Percentiles rank a stretch among this genome's conserved stretches.
Conservation (phyloP, 306 rosid species). For the Vigna reflexopilosa region DNA sequence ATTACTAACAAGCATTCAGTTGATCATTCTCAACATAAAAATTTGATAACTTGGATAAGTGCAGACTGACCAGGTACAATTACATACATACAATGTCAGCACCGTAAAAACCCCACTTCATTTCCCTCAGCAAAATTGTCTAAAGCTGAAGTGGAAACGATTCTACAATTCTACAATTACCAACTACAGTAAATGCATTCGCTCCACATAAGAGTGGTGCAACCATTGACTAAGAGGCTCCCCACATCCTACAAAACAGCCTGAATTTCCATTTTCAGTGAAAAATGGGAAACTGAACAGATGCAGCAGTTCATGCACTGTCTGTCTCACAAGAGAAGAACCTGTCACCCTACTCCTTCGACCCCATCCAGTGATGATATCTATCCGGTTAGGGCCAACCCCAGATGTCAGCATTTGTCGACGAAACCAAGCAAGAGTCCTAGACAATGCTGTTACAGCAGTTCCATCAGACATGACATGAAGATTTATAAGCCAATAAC, state of each 20-base stretch:
- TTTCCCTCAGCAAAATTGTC: constrained; percentile 56
- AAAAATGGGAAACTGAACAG: constrained; percentile 84
- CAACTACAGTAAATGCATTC: constrained; percentile 88
- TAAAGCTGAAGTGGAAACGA: constrained; percentile 35
- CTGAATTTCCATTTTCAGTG: constrained; percentile 87
- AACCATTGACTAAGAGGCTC: constrained; percentile 89
- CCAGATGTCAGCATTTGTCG: constrained; percentile 78
- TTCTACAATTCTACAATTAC: constrained; percentile 17
- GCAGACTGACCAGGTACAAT: constrained; percentile 29
- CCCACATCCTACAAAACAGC: constrained; percentile 92
- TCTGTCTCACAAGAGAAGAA: constrained; percentile 81
- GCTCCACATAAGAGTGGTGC: constrained; percentile 78
- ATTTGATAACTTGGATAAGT: constrained; percentile 33
- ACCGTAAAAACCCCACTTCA: constrained; percentile 33
- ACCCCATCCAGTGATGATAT: constrained; percentile 97
- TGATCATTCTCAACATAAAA: constrained; percentile 4
- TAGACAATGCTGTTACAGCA: constrained; percentile 84
- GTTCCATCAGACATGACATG: constrained; percentile 99
- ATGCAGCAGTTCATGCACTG: constrained; percentile 76
- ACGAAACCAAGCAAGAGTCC: constrained; percentile 94
- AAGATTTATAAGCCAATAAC: constrained; percentile 94
- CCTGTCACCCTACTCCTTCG: constrained; percentile 92
- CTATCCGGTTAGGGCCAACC: constrained; percentile 77
- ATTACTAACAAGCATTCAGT: constrained; percentile 8
- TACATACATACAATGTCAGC: constrained; percentile 39